These are phyloP conservation scores for Alternaria burnsii DNA, from an alignment of 2,329 filamentous ascomycete genomes.

Conservation along the genomic window DNA sequence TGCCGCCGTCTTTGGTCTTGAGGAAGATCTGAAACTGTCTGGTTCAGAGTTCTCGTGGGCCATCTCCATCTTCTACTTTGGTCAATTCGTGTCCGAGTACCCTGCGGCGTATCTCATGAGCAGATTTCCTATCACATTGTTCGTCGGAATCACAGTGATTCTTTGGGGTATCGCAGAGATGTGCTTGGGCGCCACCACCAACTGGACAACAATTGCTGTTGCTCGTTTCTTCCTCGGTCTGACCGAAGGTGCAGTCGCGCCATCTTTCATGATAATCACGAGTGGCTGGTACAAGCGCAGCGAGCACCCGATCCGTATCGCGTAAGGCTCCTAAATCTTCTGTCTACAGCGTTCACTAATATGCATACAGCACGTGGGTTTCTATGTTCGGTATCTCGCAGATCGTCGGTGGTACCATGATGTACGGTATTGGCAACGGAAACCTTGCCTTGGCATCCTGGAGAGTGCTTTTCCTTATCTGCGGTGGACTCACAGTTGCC, in stretches of 20 bases:
- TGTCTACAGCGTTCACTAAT: background rate
- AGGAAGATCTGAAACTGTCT: conserved; percentile 57
- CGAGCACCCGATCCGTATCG: conserved; percentile 37
- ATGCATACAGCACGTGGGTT: background rate
- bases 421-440: conserved; percentile 60
- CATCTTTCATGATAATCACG: conserved; percentile 59
- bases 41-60: conserved; percentile 61
- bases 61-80: conserved; percentile 57
- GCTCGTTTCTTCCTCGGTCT: conserved; percentile 54
- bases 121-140: conserved; percentile 59
- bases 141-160: conserved; percentile 58
- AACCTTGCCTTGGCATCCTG: conserved; percentile 55
- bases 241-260: conserved; percentile 56
- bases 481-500: too few relatives aligned
- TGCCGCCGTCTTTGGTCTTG: conserved; percentile 59
- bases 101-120: conserved; percentile 63
- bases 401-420: conserved; percentile 57
- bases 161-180: conserved; percentile 46
- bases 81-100: conserved; percentile 54
- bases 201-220: conserved; percentile 29
- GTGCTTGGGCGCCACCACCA: background rate
- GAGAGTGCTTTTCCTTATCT: conserved; percentile 34
- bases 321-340: background rate
- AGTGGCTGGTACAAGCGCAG: conserved; percentile 40
- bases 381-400: conserved; percentile 57